A percentile compares a stretch with the other conserved stretches of the same genome.
Evolutionary conservation across 2,329 filamentous ascomycete genomes (phyloP).

Genomic region (Aspergillus quadrilineatus): DNA sequence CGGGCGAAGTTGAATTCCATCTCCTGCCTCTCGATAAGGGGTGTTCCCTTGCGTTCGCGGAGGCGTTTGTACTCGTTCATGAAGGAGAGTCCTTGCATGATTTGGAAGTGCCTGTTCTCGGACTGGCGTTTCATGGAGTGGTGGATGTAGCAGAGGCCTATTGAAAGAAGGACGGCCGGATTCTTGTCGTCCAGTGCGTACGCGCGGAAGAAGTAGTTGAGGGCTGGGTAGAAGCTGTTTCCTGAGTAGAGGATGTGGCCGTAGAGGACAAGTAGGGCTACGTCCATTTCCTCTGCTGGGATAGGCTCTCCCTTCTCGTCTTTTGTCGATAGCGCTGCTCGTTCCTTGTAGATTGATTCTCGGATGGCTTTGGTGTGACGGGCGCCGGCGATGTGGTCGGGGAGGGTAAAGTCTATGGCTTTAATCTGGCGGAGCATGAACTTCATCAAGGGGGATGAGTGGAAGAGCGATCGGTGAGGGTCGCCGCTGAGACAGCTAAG

Average conservation of each 20-base stretch:
- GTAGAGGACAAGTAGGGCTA: constrained; percentile 81
- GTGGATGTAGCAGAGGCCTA: constrained; percentile 83
- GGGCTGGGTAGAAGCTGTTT: constrained; percentile 76
- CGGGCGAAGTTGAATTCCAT: constrained; percentile 79
- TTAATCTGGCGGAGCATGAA: constrained; percentile 90
- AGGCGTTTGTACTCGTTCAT: constrained; percentile 70
- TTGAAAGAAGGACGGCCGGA: constrained; percentile 73
- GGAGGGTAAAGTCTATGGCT: constrained; percentile 72
- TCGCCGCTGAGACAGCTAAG: constrained; percentile 75
- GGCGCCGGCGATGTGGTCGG: constrained; percentile 46
- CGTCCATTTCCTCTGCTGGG: constrained; percentile 60
- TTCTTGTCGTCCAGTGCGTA: constrained; percentile 72
- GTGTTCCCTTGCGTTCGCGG: constrained; percentile 47
- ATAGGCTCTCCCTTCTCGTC: constrained; percentile 38
- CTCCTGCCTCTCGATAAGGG: constrained; percentile 61
- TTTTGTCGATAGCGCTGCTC: constrained; percentile 40
- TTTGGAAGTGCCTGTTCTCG: constrained; percentile 83
- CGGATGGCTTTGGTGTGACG: constrained; percentile 34
- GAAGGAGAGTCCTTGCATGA: constrained; percentile 82
- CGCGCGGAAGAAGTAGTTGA: constrained; percentile 84
- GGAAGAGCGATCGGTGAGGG: constrained; percentile 62
- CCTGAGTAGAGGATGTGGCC: constrained; percentile 85
- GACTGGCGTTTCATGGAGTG: constrained; percentile 85
- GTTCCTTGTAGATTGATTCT: constrained; percentile 44
- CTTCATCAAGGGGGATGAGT: constrained; percentile 80